These are phyloP conservation scores for Hyphopichia burtonii DNA, from an alignment of 1,139 yeast genomes.

Conservation along the genomic window DNA sequence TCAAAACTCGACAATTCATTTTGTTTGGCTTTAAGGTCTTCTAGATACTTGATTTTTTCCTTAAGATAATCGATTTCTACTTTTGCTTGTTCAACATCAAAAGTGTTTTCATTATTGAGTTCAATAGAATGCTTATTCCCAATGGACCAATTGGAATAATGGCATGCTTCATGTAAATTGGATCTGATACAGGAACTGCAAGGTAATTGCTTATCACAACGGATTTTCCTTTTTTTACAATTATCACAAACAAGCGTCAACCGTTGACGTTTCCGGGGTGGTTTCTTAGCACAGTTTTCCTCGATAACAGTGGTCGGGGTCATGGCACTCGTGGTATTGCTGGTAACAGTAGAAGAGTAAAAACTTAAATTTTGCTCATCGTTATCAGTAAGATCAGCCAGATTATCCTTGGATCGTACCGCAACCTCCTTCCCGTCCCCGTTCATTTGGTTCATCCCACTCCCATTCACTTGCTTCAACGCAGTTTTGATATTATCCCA, in stretches of 20 bases:
- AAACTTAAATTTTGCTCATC: not conserved
- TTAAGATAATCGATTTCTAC: constrained; percentile 4
- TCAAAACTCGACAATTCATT: not conserved
- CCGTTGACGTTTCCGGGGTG: constrained; percentile 13
- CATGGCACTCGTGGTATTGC: not conserved
- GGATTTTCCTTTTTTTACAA: constrained; percentile 21
- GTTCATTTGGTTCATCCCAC: too few species aligned
- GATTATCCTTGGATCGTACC: not conserved
- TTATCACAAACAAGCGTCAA: constrained; percentile 20
- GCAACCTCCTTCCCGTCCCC: too few species aligned
- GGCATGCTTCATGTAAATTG: constrained; percentile 12
- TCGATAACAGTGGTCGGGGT: not conserved
- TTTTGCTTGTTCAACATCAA: constrained; percentile 1
- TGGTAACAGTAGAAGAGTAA: not conserved
- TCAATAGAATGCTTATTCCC: not conserved
- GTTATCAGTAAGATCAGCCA: not conserved
- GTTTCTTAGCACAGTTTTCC: not conserved
- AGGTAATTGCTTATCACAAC: constrained; percentile 20
- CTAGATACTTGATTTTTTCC: constrained; percentile 4
- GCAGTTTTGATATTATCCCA: too few species aligned
- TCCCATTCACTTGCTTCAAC: too few species aligned
- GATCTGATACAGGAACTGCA: constrained; percentile 19
- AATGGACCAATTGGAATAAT: constrained; percentile 7
- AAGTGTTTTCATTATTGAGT: not conserved
- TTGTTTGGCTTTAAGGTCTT: not conserved